These are phyloP conservation scores for Fusarium praegraminearum DNA, from an alignment of 2,329 filamentous ascomycete species.

Conservation along the genomic window DNA sequence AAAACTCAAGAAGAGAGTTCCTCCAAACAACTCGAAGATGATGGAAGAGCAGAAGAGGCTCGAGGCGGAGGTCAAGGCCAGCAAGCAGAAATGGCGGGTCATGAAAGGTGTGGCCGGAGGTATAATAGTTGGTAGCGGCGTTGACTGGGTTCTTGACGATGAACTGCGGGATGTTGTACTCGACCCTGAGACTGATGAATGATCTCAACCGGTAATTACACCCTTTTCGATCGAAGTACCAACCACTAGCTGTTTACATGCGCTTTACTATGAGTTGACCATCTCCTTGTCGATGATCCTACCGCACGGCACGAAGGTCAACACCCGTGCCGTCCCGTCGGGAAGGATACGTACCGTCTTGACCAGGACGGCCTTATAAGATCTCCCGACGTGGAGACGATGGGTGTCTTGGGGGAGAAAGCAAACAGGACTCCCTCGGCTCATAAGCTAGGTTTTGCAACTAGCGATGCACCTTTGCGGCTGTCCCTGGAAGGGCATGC, in stretches of 20 bases:
- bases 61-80: conserved; percentile 70
- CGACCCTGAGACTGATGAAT: conserved; percentile 67
- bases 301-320: background rate
- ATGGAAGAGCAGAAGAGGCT: conserved; percentile 68
- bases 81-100: conserved; percentile 76
- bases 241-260: background rate
- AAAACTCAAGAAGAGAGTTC: conserved; percentile 64
- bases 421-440: background rate
- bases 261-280: background rate
- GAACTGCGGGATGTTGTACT: conserved; percentile 77
- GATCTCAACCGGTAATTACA: conserved; percentile 16
- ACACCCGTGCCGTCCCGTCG: conserved; percentile 24
- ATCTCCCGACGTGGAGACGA: conserved; percentile 24
- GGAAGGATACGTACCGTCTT: conserved; percentile 33
- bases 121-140: conserved; percentile 81
- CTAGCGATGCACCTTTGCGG: conserved; percentile 35
- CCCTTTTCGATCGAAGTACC: background rate
- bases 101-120: conserved; percentile 85
- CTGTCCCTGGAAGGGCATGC: conserved; percentile 37
- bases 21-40: conserved; percentile 64
- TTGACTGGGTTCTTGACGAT: conserved; percentile 82
- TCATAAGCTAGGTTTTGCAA: conserved; percentile 21
- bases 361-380: conserved; percentile 5
- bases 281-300: conserved; percentile 3
- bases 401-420: background rate